phyloP scores from a whole-genome alignment of 257 asterid genomes.

The Solanum tarapatanum region DNA sequence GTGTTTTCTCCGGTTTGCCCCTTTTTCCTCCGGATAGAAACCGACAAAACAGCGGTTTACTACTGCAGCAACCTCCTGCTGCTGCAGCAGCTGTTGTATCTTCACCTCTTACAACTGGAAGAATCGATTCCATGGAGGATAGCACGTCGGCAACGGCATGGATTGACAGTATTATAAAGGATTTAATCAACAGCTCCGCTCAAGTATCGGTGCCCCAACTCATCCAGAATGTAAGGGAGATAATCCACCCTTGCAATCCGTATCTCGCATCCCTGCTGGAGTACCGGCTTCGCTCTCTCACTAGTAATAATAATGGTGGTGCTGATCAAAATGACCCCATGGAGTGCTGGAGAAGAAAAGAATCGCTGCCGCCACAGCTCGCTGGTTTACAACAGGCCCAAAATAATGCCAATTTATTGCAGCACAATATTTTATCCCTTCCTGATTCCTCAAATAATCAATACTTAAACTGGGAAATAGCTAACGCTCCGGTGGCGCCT shows the following conservation, averaged over 20 bases:
- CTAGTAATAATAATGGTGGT: not conserved
- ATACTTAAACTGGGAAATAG: conserved; percentile 19
- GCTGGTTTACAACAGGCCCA: conserved; percentile 7
- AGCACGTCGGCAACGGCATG: conserved; percentile 42
- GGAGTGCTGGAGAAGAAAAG: conserved; percentile 15
- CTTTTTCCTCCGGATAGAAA: conserved; percentile 66
- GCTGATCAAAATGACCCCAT: not conserved
- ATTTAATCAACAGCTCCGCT: conserved; percentile 62
- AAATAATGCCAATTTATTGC: not conserved
- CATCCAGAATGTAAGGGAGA: conserved; percentile 82
- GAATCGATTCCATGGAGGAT: conserved; percentile 35
- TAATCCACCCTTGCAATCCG: conserved; percentile 89
- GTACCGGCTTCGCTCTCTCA: conserved; percentile 67
- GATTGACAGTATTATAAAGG: conserved; percentile 87
- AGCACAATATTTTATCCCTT: not conserved
- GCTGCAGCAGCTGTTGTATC: not conserved
- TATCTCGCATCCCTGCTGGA: conserved; percentile 71
- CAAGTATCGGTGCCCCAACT: conserved; percentile 75
- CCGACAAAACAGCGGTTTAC: conserved; percentile 1
- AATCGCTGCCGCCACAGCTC: conserved; percentile 6
- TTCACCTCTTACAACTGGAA: not conserved
- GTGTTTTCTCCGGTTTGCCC: conserved; percentile 90
- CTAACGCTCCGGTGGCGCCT: conserved; percentile 1
- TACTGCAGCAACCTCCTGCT: conserved; percentile 6
- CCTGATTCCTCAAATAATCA: conserved; percentile 15